A percentile compares a stretch with the other conserved stretches of the same genome.
These are phyloP conservation scores for Talaromyces borbonicus DNA, from an alignment of 495 filamentous ascomycete species.

Conservation along the genomic window DNA sequence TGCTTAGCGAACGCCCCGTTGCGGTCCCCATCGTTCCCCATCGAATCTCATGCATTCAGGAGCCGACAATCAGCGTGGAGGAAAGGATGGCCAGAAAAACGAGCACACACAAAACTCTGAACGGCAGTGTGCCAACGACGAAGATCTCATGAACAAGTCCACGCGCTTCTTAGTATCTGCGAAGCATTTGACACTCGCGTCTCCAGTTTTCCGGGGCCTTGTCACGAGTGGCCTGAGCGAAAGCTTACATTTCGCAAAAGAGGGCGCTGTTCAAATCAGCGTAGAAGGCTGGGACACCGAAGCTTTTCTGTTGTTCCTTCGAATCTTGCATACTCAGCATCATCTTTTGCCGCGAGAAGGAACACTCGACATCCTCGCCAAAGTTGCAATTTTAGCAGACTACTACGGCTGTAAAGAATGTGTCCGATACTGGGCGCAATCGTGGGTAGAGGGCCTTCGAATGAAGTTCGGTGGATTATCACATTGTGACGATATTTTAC, in stretches of 20 bases:
- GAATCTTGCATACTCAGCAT: conserved; percentile 39
- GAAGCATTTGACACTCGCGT: conserved; percentile 41
- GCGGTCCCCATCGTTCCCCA: not conserved
- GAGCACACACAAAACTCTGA: not conserved
- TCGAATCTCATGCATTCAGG: too few species aligned
- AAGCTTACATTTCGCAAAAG: conserved; percentile 16
- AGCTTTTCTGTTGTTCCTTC: conserved; percentile 38
- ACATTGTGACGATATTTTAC: conserved; percentile 13
- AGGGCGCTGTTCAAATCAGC: conserved; percentile 33
- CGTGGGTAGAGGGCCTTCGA: conserved; percentile 39
- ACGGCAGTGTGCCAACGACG: too few species aligned
- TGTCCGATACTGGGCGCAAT: conserved; percentile 29
- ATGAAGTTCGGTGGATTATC: too few species aligned
- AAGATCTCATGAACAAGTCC: too few species aligned
- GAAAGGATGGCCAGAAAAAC: not conserved
- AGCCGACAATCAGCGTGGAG: too few species aligned
- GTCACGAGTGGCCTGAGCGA: conserved; percentile 27
- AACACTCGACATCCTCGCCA: conserved; percentile 34
- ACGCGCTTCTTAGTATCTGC: conserved; percentile 37
- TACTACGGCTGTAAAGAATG: conserved; percentile 38
- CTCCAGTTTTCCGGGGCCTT: conserved; percentile 31
- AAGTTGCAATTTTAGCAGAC: conserved; percentile 42
- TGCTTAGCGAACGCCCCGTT: not conserved
- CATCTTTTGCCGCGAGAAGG: conserved; percentile 28
- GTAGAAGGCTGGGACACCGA: conserved; percentile 27